These are phyloP conservation scores for Boechera divaricarpa DNA, from an alignment of 345 rosid genomes.

Conservation along the genomic window DNA sequence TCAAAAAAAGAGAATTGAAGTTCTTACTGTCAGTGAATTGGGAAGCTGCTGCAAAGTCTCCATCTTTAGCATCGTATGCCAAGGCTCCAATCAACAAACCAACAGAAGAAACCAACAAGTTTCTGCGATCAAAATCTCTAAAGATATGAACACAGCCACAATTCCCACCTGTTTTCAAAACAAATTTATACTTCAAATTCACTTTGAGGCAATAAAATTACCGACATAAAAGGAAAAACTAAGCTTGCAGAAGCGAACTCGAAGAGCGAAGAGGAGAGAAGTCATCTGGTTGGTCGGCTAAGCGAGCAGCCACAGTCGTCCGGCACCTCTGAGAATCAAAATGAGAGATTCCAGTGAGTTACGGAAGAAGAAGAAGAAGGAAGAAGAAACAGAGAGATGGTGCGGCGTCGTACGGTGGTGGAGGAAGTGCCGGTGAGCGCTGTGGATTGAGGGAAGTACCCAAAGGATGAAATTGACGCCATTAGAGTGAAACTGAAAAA, in stretches of 20 bases:
- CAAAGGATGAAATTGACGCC: conserved; percentile 64
- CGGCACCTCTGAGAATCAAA: conserved; percentile 52
- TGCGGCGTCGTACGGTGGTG: conserved; percentile 16
- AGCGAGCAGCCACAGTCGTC: conserved; percentile 38
- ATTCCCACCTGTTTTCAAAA: conserved; percentile 43
- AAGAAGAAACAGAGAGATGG: neutral
- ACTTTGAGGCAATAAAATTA: neutral
- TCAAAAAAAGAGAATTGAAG: neutral
- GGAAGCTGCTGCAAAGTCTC: conserved; percentile 56
- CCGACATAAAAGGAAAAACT: neutral
- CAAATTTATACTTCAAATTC: neutral
- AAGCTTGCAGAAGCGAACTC: conserved; percentile 29
- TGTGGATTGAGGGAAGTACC: conserved; percentile 39
- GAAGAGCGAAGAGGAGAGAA: conserved; percentile 37
- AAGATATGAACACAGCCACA: conserved; percentile 1
- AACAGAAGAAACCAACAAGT: conserved; percentile 52
- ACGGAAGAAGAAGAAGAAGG: neutral
- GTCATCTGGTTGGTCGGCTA: conserved; percentile 26
- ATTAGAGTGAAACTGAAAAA: conserved; percentile 30
- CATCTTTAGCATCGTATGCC: conserved; percentile 40
- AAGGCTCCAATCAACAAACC: conserved; percentile 53
- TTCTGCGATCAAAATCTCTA: conserved; percentile 60
- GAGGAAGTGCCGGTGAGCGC: conserved; percentile 40
- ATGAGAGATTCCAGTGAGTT: neutral
- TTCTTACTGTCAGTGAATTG: conserved; percentile 80